Base-by-base conservation (phyloP, 805 yeast species). In the Starmera amethionina region DNA sequence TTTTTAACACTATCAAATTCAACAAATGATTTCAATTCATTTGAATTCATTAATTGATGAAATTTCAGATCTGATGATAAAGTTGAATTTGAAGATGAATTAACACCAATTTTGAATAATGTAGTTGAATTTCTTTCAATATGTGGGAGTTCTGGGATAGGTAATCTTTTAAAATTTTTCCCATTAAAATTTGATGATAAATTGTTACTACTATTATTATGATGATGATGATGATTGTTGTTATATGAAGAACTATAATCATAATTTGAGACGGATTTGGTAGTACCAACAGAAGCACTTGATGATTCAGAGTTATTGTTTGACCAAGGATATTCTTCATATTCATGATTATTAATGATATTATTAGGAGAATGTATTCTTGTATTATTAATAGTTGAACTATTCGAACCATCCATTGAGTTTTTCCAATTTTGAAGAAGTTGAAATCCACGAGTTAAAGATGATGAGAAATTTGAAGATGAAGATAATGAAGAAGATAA, bases 251-350 rank as follows among this genome's bases (percentile, higher is more conserved):
- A 18, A 34, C 32, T 45, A 13, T 19, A 25, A 8, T 22, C n/a
- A 25, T 22, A 16, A 15, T 8, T 25, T 18, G 32, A 13, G 36
- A 11, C n/a, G 35, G 13, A 11, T 34, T 14, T 18, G 11, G 14
- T 29, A 30, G 40, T 32, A 12, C 41, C 27, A 4, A 36, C 28
- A 15, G 38, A 43, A 12, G 35, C 36, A 6, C 33, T 22, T 52
- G 46, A 16, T 22, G 39, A 14, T 29, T 10, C n/a, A 4, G 36
- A 11, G 13, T 34, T 33, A 32, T 29, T 36, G 11, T 22, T 28
- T 5, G 19, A 13, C 69, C 69, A 65, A n/a, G 70, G 70, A 36
- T 58, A 65, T 35, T 65, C 70, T 5, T 64, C 68, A 44, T 61
- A 62, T 40, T 64, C 68, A 22, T 22, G 7, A 5, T 22, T 22